Base-by-base conservation (phyloP, 148 eudicot species). In the Chenopodium formosanum region DNA sequence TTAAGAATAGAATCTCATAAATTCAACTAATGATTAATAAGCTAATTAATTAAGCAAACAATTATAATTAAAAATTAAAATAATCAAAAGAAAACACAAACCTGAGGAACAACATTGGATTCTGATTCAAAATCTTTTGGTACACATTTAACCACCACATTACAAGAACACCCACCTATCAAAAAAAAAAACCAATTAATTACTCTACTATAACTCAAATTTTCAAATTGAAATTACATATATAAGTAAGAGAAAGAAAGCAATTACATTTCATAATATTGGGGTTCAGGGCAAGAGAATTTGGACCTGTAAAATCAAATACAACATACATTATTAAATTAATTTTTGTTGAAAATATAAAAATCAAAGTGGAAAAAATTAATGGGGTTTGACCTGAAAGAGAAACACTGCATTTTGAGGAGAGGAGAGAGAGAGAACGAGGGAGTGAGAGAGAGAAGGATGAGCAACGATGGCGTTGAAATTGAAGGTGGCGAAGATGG, bases 111-210 rank as follows among this genome's bases (percentile, higher is more conserved):
- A 53, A 56, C 31, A 81, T 16, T 31, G 69, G 70, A 78, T 8
- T 81, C 82, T 4, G 64, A 22, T 16, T 75, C 68, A 27, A 74
- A 78, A 66, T 13, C 77, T 46, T 72, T 34, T 9, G 78, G 9
- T 5, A 37, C 66, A 31, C 85, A 83, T 70, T 72, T 77, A 82
- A 73, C 85, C 76, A 63, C 79, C 83, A 83, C 68, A 32, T 70
- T 76, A 80, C 79, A 68, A 8, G 64, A 72, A 14, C 79, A 58
- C 82, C 77, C 80, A 75, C 60, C 86, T 85, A 79, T 62, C 84
- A 67, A 81, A 78, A 78, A 77, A 56, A 14, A 62, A 81, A 78
- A 78, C 79, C 23, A 77, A 20, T 71, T 65, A 50, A 80, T 50
- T 12, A 9, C 0, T 27, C 19, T 7, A 4, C 0, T 27, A 29